Percentiles rank a stretch among this genome's conserved stretches.
These are phyloP conservation scores for Exophiala calicioides DNA, from an alignment of 2,329 filamentous ascomycete genomes.

Conservation along the genomic window DNA sequence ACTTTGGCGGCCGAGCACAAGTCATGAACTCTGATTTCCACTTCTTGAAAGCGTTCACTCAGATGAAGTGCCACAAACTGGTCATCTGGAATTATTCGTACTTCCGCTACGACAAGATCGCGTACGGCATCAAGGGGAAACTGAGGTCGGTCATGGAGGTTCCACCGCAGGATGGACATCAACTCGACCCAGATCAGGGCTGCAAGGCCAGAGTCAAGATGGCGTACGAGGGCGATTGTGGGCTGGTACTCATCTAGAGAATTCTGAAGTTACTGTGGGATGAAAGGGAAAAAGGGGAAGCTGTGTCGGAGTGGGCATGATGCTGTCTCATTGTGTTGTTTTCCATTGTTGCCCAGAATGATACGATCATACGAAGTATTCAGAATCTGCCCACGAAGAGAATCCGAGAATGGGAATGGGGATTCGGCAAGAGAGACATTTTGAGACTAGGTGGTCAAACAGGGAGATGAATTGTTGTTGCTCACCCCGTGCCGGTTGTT, in stretches of 20 bases:
- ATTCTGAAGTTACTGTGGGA: too few species aligned
- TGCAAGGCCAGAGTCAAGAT: slow-evolving; percentile 11
- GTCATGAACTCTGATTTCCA: slow-evolving; percentile 36
- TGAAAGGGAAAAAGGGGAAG: too few species aligned
- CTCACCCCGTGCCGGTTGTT: too few species aligned
- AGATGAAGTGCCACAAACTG: slow-evolving; percentile 48
- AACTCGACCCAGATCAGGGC: background rate
- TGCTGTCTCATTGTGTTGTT: too few species aligned
- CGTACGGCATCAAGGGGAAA: background rate
- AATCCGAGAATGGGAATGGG: too few species aligned
- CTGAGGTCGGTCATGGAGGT: slow-evolving; percentile 14
- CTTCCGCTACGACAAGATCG: background rate
- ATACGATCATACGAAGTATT: too few species aligned
- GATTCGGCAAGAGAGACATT: too few species aligned
- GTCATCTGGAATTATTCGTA: slow-evolving; percentile 24
- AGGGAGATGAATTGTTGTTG: background rate
- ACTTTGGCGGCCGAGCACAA: slow-evolving; percentile 45
- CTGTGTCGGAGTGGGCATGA: too few species aligned
- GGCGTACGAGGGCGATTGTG: slow-evolving; percentile 8
- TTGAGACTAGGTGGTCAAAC: background rate
- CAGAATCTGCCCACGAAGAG: too few species aligned
- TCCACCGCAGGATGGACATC: slow-evolving; percentile 1
- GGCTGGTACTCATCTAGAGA: too few species aligned
- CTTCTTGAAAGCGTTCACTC: slow-evolving; percentile 48
- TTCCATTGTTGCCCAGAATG: too few species aligned